Evolutionary conservation across 2,329 filamentous ascomycete genomes (phyloP), one percentile per base, ranked within the genome.

Genomic region (Pochonia chlamydosporia): DNA sequence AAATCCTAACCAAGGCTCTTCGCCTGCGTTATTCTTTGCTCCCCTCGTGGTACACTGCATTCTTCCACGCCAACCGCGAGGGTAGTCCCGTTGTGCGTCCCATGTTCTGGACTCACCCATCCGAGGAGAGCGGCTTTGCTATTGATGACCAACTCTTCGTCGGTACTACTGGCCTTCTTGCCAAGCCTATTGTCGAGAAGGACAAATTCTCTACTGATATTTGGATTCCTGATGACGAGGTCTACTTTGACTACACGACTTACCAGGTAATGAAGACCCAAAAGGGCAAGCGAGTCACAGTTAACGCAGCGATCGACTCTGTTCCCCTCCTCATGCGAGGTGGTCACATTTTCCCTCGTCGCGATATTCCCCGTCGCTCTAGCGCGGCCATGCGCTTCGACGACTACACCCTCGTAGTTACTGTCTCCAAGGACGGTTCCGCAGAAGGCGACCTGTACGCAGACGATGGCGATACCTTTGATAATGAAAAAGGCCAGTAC

Each of bases 231-330:
- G 92, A 97, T 56, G 79, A 85, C 49, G 88, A 95, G 65, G 78
- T 87, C 45, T 97, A 99, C 68, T 99, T 91, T 61, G 88, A 97
- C 68, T 99, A 99, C 72, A 95, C 93, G 63, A 89, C 89, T 58
- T 96, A 89, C 70, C 81, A 85, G 36, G 72, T 81, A 37, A 82
- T 95, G 61, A 67, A 74, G 33, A 84, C 83, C 20, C 78, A 85
- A 21, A 82, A 84, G 52, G 87, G 88, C 53, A 85, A 85, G 64
- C 72, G 70, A 33, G 74, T 89, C 51, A 85, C 79, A 1, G 72
- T 96, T 31, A 68, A 80, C 1, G 88, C 92, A 0, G 88, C 91
- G 0, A 75, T 97, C 3, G 87, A 96, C 47, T 89, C 85, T 58
- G 87, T 96, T 16, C 92, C 93, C 1, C 69, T 99, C 13, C 75